These are phyloP conservation scores for Fragaria vesca DNA, from an alignment of 306 rosid species.

Conservation along the genomic window DNA sequence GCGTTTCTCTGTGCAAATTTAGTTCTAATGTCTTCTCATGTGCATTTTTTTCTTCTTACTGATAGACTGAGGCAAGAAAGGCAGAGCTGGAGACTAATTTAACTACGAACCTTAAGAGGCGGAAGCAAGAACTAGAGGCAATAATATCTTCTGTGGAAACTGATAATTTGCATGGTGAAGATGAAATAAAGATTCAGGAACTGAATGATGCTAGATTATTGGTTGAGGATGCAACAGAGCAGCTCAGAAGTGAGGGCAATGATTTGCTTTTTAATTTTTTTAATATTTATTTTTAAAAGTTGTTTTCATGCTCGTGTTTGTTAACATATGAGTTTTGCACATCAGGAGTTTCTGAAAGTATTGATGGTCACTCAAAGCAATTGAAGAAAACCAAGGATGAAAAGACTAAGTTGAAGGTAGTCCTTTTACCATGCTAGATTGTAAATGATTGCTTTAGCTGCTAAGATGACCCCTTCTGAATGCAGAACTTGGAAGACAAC, in stretches of 20 bases:
- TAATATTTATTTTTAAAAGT: conserved; percentile 12
- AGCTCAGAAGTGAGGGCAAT: conserved; percentile 71
- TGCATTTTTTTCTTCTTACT: conserved; percentile 23
- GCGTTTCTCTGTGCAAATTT: background rate
- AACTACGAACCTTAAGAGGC: conserved; percentile 90
- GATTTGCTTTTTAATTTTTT: conserved; percentile 17
- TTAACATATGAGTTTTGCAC: conserved; percentile 34
- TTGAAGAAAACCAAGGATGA: conserved; percentile 70
- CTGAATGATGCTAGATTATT: conserved; percentile 61
- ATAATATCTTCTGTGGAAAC: conserved; percentile 65
- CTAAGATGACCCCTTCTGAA: conserved; percentile 32
- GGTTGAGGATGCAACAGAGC: conserved; percentile 70
- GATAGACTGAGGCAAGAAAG: conserved; percentile 83
- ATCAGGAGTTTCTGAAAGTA: conserved; percentile 69
- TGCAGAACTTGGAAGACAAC: conserved; percentile 78
- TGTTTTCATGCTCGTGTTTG: conserved; percentile 24
- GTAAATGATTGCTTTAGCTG: conserved; percentile 21
- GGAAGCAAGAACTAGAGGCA: conserved; percentile 91
- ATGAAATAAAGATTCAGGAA: conserved; percentile 68
- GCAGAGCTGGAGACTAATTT: conserved; percentile 96
- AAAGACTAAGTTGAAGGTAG: conserved; percentile 82
- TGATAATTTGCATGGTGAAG: conserved; percentile 55
- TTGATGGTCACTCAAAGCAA: conserved; percentile 53
- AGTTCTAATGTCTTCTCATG: conserved; percentile 6
- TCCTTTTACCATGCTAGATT: conserved; percentile 26